phyloP scores from a whole-genome alignment of 345 rosid genomes.

The Salix purpurea region DNA sequence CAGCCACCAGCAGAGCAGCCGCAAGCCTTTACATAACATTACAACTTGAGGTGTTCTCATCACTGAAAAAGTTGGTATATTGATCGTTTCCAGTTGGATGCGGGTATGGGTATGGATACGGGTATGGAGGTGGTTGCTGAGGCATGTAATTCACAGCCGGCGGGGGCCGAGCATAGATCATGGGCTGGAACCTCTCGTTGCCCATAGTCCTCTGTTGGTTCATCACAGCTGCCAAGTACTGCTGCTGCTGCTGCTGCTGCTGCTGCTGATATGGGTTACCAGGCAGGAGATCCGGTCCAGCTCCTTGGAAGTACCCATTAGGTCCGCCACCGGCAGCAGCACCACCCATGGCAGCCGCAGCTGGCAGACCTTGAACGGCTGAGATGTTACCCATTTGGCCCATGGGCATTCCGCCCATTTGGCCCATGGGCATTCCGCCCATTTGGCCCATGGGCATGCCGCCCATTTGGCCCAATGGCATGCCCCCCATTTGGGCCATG shows the following conservation, averaged over 20 bases:
- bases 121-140: slow-evolving; percentile 57
- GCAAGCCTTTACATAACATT: slow-evolving; percentile 64
- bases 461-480: slow-evolving; percentile 11
- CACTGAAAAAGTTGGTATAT: slow-evolving; percentile 62
- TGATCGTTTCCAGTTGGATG: slow-evolving; percentile 30
- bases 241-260: slow-evolving; percentile 52
- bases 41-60: slow-evolving; percentile 90
- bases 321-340: slow-evolving; percentile 31
- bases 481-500: slow-evolving; percentile 42
- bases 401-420: slow-evolving; percentile 14
- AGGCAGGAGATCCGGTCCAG: slow-evolving; percentile 55
- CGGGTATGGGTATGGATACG: slow-evolving; percentile 34
- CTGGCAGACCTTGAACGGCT: slow-evolving; percentile 84
- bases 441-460: slow-evolving; percentile 20
- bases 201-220: slow-evolving; percentile 86
- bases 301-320: slow-evolving; percentile 55
- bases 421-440: slow-evolving; percentile 21
- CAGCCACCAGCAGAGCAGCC: neutral
- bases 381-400: slow-evolving; percentile 38
- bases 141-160: slow-evolving; percentile 84
- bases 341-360: slow-evolving; percentile 39
- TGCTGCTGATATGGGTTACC: slow-evolving; percentile 52
- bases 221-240: slow-evolving; percentile 70
- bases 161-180: slow-evolving; percentile 88
- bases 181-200: slow-evolving; percentile 79